Base-by-base conservation (phyloP, 768 basidiomycete genomes). In the Artomyces pyxidatus region DNA sequence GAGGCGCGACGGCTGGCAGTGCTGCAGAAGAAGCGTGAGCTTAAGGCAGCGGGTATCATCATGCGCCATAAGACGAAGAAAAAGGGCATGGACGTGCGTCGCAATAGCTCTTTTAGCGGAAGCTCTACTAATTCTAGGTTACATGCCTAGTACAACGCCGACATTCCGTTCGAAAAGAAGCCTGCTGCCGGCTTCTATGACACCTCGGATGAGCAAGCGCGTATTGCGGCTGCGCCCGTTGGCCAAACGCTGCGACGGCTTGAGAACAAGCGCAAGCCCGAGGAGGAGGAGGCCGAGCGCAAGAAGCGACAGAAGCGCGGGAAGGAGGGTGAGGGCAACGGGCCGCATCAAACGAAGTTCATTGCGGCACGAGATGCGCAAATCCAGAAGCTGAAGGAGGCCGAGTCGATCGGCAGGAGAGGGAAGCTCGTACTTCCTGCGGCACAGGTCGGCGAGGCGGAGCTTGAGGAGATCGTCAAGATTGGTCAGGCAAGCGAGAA, bases 101-200 rank as follows among this genome's bases (percentile, higher is more conserved):
- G 16, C 42, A 26, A 30, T 49, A 39, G 28, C 35, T 41, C n/a
- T 30, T 40, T 29, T 45, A 35, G 16, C 21, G 37, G n/a, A n/a
- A n/a, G n/a, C n/a, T 6, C 44, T 50, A 17, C 29, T 42, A 14
- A 39, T 6, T 28, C 46, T 37, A 50, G 61, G 12, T 35, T 30
- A 51, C 52, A 48, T 30, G 28, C 21, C 27, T 55, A 96, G 88
- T 99, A 98, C 70, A 99, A 97, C 60, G 81, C 92, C 44, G 96
- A 99, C 62, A 96, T 97, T 57, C 96, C 96, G 0, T 98, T 98
- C 63, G 96, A 99, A 71, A 97, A 98, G 72, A 89, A 89, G 61
- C 76, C 96, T 0, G 93, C 91, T 0, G 69, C 94, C 9, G 96
- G 96, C 0, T 99, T 99, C 69, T 99, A 98, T 66, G 96, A 99